Conservation (phyloP, 768 basidiomycete species). For the Tricholomella constricta region DNA sequence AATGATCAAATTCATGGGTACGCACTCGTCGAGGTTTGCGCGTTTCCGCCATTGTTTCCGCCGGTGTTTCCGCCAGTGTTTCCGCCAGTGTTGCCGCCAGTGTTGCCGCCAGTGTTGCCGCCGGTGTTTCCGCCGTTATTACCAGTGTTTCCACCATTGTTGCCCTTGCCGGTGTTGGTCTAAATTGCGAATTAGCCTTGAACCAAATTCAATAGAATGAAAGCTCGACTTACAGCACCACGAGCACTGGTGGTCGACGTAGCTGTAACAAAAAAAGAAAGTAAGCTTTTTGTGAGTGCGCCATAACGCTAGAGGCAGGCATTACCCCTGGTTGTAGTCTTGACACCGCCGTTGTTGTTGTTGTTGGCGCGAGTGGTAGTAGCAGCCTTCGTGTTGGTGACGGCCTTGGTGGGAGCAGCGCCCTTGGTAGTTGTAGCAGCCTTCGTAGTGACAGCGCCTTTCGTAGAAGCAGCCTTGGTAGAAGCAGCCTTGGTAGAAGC, state of each 20-base stretch:
- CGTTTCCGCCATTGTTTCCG: slow-evolving; percentile 15
- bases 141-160: slow-evolving; percentile 4
- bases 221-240: slow-evolving; percentile 1
- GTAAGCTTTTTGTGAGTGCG: neutral
- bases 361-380: neutral
- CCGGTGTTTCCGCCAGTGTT: no score
- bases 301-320: neutral
- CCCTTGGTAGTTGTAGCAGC: neutral
- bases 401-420: neutral
- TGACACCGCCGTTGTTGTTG: neutral
- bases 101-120: slow-evolving; percentile 7
- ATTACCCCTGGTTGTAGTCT: neutral
- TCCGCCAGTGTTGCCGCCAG: slow-evolving; percentile 9
- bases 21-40: slow-evolving; percentile 42
- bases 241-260: slow-evolving; percentile 1
- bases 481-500: no score
- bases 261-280: neutral
- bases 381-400: neutral
- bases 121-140: slow-evolving; percentile 12
- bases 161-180: slow-evolving; percentile 10
- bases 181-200: neutral
- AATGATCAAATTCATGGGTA: neutral
- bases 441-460: no score
- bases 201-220: neutral
- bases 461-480: no score